phyloP scores from a whole-genome alignment of 352 stramenopile species.

The Phytophthora palmivora region DNA sequence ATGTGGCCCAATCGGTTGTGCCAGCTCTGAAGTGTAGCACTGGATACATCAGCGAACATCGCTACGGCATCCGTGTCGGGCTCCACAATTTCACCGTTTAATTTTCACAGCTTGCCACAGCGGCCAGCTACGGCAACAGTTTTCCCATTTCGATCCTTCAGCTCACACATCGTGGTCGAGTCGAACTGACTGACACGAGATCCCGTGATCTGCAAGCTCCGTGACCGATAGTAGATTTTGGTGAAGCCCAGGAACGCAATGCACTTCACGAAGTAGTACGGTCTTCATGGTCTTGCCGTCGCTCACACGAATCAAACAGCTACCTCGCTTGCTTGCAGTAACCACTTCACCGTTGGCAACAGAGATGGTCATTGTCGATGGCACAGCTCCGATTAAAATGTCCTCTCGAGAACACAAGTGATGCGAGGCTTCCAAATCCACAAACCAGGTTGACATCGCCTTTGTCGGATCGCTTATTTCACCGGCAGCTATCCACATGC shows the following conservation, averaged over 20 bases:
- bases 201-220: not conserved
- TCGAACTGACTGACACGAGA: not conserved
- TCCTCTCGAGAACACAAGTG: constrained; percentile 1
- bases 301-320: not conserved
- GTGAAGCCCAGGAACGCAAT: constrained; percentile 3
- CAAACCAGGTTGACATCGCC: not conserved
- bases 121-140: not conserved
- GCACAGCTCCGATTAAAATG: not conserved
- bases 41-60: not conserved
- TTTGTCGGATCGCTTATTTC: too few species aligned
- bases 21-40: not conserved
- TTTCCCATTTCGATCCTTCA: not conserved
- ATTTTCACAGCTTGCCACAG: not conserved
- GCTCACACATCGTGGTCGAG: constrained; percentile 10
- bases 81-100: not conserved
- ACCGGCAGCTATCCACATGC: too few species aligned
- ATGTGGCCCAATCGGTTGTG: constrained; percentile 13
- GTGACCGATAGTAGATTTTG: constrained; percentile 7
- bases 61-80: not conserved
- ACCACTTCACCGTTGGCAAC: constrained; percentile 8
- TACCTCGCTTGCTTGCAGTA: not conserved
- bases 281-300: not conserved
- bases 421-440: constrained; percentile 2
- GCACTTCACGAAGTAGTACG: too few species aligned
- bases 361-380: constrained; percentile 1